Evolutionary conservation across 2,329 filamentous ascomycete genomes (phyloP).

Genomic region (Penicillium digitatum): DNA sequence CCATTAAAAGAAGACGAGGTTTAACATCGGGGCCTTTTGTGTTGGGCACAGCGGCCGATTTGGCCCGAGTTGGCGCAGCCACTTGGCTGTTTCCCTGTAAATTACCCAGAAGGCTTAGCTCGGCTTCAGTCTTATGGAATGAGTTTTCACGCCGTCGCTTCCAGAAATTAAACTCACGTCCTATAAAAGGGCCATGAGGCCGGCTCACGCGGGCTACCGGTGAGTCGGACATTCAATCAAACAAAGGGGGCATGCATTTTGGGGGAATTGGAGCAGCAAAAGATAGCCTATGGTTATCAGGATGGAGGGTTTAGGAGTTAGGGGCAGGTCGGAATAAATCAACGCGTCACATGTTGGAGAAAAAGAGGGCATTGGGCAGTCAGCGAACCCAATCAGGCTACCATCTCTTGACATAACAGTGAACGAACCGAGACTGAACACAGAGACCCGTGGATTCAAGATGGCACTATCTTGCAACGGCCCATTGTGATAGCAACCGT

Average conservation of each 20-base stretch:
- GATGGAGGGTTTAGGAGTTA: neutral
- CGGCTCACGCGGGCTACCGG: conserved; percentile 9
- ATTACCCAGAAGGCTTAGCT: conserved; percentile 36
- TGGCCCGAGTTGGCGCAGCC: conserved; percentile 26
- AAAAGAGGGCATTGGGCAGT: conserved; percentile 1
- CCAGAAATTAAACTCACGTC: conserved; percentile 15
- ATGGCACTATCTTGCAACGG: neutral
- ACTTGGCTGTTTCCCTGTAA: conserved; percentile 33
- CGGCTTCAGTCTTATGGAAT: conserved; percentile 26
- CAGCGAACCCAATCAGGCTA: neutral
- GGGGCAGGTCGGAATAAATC: neutral
- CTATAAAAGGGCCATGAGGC: conserved; percentile 17
- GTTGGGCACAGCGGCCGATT: conserved; percentile 27
- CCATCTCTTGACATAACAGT: neutral
- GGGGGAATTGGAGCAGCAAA: neutral
- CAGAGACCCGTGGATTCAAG: conserved; percentile 1
- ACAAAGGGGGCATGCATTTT: neutral
- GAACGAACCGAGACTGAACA: neutral
- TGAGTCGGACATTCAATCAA: conserved; percentile 7
- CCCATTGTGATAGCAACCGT: neutral
- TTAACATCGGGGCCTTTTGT: conserved; percentile 59
- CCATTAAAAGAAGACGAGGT: conserved; percentile 88
- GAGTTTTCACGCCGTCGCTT: neutral
- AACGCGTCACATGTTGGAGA: conserved; percentile 13
- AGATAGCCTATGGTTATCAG: neutral